Percentiles rank a stretch among this genome's conserved stretches.
Conservation (phyloP, 2,329 filamentous ascomycete genomes). For the Metarhizium brunneum region DNA sequence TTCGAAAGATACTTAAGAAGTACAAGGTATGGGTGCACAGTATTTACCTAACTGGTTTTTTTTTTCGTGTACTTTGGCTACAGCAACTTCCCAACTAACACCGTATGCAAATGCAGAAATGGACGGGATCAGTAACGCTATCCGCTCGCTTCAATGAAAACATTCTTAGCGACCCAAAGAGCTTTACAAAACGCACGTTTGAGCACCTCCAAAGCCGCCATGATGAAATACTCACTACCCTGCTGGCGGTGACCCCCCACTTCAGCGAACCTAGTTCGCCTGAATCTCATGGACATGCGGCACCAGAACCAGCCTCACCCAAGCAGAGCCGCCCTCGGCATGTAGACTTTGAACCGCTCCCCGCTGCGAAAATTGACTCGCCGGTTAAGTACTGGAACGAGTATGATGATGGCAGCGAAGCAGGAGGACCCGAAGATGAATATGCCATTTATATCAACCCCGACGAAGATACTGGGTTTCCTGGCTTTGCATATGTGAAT, state of each 20-base stretch:
- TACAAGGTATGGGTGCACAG: constrained; percentile 48
- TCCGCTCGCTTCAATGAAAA: constrained; percentile 57
- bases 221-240: constrained; percentile 36
- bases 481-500: constrained; percentile 53
- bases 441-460: constrained; percentile 72
- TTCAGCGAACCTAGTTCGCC: constrained; percentile 31
- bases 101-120: constrained; percentile 45
- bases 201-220: constrained; percentile 39
- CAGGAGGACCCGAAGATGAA: constrained; percentile 45
- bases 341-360: constrained; percentile 21
- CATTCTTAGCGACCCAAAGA: constrained; percentile 56
- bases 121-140: constrained; percentile 64
- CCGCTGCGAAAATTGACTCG: constrained; percentile 17
- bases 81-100: not conserved
- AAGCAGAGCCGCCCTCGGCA: constrained; percentile 7
- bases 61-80: not conserved
- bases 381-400: constrained; percentile 68
- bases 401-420: constrained; percentile 73
- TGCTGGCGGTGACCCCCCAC: constrained; percentile 36
- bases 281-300: constrained; percentile 16
- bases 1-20: constrained; percentile 78
- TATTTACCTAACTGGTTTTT: not conserved
- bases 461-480: constrained; percentile 49
- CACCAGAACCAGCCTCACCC: not conserved
- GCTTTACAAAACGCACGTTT: constrained; percentile 62